phyloP scores from a whole-genome alignment of 129 eudicot species.

The Calendula officinalis region DNA sequence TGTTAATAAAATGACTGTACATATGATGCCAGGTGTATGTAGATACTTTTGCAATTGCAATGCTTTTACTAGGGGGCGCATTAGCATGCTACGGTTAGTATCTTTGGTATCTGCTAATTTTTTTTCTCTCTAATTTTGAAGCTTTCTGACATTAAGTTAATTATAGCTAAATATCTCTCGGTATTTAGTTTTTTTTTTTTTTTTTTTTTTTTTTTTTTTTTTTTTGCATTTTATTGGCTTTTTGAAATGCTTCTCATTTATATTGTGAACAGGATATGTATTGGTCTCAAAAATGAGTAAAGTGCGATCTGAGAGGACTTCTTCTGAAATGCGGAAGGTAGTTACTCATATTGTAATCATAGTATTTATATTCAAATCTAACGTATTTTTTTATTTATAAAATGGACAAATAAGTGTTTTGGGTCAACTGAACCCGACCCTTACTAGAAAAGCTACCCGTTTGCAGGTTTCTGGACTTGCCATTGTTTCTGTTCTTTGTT shows the following conservation, averaged over 20 bases:
- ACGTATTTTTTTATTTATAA: neutral
- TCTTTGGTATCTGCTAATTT: constrained; percentile 30
- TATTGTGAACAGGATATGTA: constrained; percentile 49
- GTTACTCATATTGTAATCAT: neutral
- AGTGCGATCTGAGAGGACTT: constrained; percentile 83
- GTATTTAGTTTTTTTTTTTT: too few species aligned
- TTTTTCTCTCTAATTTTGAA: neutral
- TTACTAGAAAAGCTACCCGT: too few species aligned
- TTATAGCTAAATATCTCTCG: too few species aligned
- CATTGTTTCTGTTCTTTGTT: constrained; percentile 66
- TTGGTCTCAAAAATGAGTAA: constrained; percentile 86
- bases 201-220: neutral
- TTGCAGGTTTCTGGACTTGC: constrained; percentile 92
- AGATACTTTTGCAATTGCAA: constrained; percentile 59
- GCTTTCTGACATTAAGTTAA: too few species aligned
- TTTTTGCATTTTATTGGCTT: neutral
- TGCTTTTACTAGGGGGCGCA: constrained; percentile 74
- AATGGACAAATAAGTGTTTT: too few species aligned
- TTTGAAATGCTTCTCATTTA: constrained; percentile 2
- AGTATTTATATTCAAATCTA: too few species aligned
- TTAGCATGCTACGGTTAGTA: constrained; percentile 85
- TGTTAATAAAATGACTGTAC: constrained; percentile 14
- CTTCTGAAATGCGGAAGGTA: constrained; percentile 96
- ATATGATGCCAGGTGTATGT: constrained; percentile 74
- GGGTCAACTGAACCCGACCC: too few species aligned